Evolutionary conservation across 495 filamentous ascomycete genomes (phyloP).

Genomic region (Talaromyces thailandensis): DNA sequence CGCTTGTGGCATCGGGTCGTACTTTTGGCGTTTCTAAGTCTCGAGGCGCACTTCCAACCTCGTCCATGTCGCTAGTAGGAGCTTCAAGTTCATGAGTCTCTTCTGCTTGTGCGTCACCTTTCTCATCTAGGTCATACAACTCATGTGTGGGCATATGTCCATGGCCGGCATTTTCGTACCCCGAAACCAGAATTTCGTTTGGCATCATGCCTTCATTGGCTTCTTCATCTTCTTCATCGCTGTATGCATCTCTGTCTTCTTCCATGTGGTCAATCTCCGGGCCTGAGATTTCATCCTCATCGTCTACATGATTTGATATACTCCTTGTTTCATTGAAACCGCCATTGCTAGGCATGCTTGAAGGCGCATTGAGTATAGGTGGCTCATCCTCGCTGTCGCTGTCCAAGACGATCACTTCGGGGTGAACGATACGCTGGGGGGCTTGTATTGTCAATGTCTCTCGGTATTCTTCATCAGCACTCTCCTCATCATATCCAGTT

Average conservation of each 20-base stretch:
- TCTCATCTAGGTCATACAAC: background rate
- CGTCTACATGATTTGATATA: conserved; percentile 4
- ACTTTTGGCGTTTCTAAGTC: background rate
- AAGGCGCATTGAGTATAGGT: conserved; percentile 4
- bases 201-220: background rate
- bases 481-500: conserved; percentile 6
- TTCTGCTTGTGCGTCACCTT: background rate
- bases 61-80: background rate
- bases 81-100: background rate
- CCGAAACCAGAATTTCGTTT: background rate
- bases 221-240: background rate
- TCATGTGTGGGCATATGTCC: background rate
- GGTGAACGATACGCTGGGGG: conserved; percentile 11
- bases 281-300: background rate
- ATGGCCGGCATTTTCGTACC: background rate
- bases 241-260: background rate
- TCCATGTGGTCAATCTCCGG: background rate
- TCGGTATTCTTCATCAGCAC: background rate
- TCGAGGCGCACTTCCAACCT: background rate
- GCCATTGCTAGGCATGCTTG: conserved; percentile 2
- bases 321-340: background rate
- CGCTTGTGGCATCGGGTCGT: background rate
- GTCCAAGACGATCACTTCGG: conserved; percentile 33
- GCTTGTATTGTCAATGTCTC: background rate
- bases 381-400: conserved; percentile 36